Conservation (phyloP, 148 eudicot genomes). For the Simmondsia chinensis region DNA sequence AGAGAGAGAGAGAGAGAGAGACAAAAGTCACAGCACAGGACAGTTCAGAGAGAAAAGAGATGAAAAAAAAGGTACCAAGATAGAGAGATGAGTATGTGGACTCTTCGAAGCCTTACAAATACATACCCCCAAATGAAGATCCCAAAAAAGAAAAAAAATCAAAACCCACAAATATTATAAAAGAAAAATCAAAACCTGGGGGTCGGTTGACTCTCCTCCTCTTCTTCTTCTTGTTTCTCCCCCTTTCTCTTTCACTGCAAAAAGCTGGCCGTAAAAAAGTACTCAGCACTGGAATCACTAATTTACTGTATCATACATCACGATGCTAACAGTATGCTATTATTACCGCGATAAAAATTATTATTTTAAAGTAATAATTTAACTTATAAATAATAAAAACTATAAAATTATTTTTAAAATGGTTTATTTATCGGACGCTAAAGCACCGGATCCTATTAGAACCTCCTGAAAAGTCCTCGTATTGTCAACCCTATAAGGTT, state of each 20-base stretch:
- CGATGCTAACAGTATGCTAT: too few species aligned
- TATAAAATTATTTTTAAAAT: too few species aligned
- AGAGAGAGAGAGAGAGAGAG: conserved; percentile 1
- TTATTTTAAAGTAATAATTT: too few species aligned
- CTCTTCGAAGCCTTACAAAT: conserved; percentile 73
- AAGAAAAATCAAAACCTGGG: neutral
- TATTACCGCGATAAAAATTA: too few species aligned
- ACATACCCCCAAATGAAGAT: conserved; percentile 19
- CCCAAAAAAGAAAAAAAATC: neutral
- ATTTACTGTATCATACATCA: too few species aligned
- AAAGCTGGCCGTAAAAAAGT: too few species aligned
- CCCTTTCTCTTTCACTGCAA: conserved; percentile 8
- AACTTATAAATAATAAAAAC: too few species aligned
- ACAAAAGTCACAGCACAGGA: conserved; percentile 3
- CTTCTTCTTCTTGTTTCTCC: neutral
- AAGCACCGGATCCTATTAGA: too few species aligned
- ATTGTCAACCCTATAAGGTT: too few species aligned
- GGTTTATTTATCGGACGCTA: too few species aligned
- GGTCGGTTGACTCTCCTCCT: conserved; percentile 48
- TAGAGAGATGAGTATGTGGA: conserved; percentile 48
- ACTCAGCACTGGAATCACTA: too few species aligned
- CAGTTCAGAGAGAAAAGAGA: conserved; percentile 1
- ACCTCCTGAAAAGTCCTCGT: too few species aligned
- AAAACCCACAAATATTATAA: neutral
- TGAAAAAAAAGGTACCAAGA: conserved; percentile 7